A percentile compares a stretch with the other conserved stretches of the same genome.
Evolutionary conservation across 169 alveolate genomes (phyloP).

Genomic region (Besnoitia besnoiti): DNA sequence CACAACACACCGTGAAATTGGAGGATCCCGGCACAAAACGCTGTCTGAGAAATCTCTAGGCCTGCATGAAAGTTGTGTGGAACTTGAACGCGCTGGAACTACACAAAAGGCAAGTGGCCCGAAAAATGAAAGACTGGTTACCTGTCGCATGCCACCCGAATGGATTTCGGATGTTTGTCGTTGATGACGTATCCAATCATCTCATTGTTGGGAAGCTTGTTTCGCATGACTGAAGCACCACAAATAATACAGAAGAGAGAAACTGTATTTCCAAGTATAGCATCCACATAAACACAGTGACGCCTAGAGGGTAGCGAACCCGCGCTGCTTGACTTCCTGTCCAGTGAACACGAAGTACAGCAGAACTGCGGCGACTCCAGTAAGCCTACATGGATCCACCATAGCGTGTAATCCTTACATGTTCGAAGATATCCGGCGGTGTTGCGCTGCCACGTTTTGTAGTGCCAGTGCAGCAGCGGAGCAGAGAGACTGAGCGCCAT

Average conservation of each 20-base stretch:
- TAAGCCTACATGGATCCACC: no score
- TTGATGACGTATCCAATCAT: constrained; percentile 90
- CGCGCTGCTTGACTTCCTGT: background rate
- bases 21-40: no score
- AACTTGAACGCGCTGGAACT: background rate
- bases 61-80: background rate
- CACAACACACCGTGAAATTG: no score
- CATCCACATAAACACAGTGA: no score
- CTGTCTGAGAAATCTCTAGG: background rate
- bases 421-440: constrained; percentile 90
- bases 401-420: constrained; percentile 71
- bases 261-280: no score
- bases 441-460: constrained; percentile 88
- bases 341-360: background rate
- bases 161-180: constrained; percentile 91
- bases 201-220: constrained; percentile 86
- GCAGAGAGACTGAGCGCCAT: constrained; percentile 61
- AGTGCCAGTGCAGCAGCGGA: constrained; percentile 83
- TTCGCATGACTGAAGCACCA: constrained; percentile 78
- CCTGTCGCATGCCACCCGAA: constrained; percentile 91
- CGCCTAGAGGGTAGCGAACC: no score
- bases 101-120: background rate
- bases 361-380: constrained; percentile 6
- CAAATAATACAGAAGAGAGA: background rate
- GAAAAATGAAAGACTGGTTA: background rate